These are phyloP conservation scores for Sorghum bicolor DNA, from an alignment of 176 grass and related monocot species.

Conservation along the genomic window DNA sequence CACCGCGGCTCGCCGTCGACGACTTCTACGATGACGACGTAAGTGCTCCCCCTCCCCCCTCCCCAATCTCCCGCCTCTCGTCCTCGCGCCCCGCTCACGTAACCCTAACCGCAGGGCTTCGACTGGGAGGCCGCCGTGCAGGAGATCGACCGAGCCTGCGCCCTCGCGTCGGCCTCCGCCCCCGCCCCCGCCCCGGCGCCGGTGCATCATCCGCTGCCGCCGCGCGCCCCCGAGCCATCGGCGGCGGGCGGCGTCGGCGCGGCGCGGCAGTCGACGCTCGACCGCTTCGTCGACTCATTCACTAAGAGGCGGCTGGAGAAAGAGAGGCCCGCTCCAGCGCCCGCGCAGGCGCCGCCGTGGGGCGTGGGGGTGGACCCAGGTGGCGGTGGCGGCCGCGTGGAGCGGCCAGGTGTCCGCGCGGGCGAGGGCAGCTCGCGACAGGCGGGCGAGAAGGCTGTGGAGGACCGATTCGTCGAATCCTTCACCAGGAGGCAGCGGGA, in stretches of 20 bases:
- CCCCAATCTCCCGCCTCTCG: too few relatives aligned
- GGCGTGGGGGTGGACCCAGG: background rate
- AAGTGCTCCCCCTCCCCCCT: background rate
- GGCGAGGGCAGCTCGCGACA: background rate
- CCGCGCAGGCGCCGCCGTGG: background rate
- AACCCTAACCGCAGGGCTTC: conserved; percentile 61
- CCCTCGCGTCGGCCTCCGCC: conserved; percentile 26
- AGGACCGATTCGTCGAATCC: conserved; percentile 57
- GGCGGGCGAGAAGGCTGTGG: background rate
- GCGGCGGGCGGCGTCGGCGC: conserved; percentile 8
- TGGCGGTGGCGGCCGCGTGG: background rate
- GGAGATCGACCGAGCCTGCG: conserved; percentile 60
- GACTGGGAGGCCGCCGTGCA: conserved; percentile 79
- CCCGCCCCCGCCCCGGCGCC: background rate
- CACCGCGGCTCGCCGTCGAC: conserved; percentile 10
- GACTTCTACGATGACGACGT: conserved; percentile 67
- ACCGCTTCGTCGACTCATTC: conserved; percentile 56
- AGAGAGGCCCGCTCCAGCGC: conserved; percentile 13
- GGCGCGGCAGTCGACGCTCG: conserved; percentile 64
- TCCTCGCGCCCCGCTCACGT: background rate
- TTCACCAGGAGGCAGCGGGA: conserved; percentile 50
- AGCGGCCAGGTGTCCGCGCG: background rate
- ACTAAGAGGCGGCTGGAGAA: conserved; percentile 42
- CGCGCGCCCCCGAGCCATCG: background rate
- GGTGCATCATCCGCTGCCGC: background rate